Base-by-base conservation (phyloP, 2,329 filamentous ascomycete genomes). In the Hymenotorrendiella dingleyae region DNA sequence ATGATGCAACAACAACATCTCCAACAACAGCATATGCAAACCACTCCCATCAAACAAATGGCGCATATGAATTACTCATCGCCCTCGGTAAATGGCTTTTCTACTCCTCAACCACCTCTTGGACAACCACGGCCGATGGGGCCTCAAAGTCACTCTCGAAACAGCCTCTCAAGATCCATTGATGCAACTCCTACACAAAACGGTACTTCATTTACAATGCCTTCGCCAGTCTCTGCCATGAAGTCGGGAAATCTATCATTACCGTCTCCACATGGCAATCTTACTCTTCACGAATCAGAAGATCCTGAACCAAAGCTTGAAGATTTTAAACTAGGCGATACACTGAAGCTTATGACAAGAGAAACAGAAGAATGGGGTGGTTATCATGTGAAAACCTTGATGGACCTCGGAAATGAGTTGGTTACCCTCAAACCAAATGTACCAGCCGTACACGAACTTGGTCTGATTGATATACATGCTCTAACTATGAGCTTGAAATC, bases 401-500 rank as follows among this genome's bases (percentile, higher is more conserved):
- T 71, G 42, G 75, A 77, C 37, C 63, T 89, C 37, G 54, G 63
- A 9, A 59, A 56, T 5, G 82, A 84, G 4, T 72, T 95, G 27
- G 69, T 80, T 37, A 72, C 73, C 33, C 71, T 80, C 55, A 86
- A 82, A 56, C 88, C 90, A 0, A 83, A 86, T 43, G 73, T 89
- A 27, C 91, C 93, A 0, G 69, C 72, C 2, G 72, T 89, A 14
- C 69, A 75, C 17, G 90, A 97, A 55, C 73, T 97, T 40, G 93
- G 91, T 7, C 76, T 88, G 16, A 86, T 97, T 50, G 91, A 98
- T 58, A 83, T 97, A 21, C 84, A 90, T 53, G 89, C 91, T 16
- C 72, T 98, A 29, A 95, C 84, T 1, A 84, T 89, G 70, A 89
- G 88, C 57, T 69, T 98, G 27, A 89, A 95, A 60, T 94, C 86